A percentile compares a stretch with the other conserved stretches of the same genome.
These are phyloP conservation scores for Metschnikowia continentalis DNA, from an alignment of 805 yeast species.

Conservation along the genomic window DNA sequence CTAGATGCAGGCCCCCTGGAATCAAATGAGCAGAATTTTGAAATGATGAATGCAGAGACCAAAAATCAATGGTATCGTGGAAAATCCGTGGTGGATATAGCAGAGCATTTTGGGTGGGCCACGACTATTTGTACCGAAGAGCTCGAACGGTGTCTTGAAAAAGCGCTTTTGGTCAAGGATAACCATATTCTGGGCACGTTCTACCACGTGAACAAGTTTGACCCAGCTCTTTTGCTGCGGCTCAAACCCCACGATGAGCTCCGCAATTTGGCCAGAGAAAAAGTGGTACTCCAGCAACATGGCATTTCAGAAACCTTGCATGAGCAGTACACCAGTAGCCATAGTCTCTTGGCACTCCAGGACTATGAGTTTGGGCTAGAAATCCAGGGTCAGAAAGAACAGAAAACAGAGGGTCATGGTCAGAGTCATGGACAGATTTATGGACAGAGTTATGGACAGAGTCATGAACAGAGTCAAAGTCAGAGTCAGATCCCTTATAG, in stretches of 20 bases:
- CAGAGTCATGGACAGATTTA: too few species aligned
- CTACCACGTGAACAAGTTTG: constrained; percentile 49
- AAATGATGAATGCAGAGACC: too few species aligned
- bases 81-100: constrained; percentile 38
- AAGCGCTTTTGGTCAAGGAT: constrained; percentile 61
- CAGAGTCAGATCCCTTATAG: not conserved
- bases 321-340: constrained; percentile 4
- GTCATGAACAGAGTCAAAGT: too few species aligned
- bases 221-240: constrained; percentile 4
- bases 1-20: too few species aligned
- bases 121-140: constrained; percentile 63
- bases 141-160: constrained; percentile 51
- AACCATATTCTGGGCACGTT: constrained; percentile 62
- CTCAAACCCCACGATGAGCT: constrained; percentile 7
- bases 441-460: too few species aligned
- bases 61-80: too few species aligned
- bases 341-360: constrained; percentile 3
- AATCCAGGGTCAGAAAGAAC: too few species aligned
- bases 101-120: constrained; percentile 58
- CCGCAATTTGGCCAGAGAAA: constrained; percentile 5
- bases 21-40: too few species aligned
- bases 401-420: too few species aligned
- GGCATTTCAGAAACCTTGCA: constrained; percentile 8
- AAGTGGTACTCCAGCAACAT: constrained; percentile 10
- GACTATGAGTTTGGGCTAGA: constrained; percentile 10